Evolutionary conservation across 306 rosid genomes (phyloP), one percentile per base, ranked within the genome.

Genomic region (Trifolium subterraneum): DNA sequence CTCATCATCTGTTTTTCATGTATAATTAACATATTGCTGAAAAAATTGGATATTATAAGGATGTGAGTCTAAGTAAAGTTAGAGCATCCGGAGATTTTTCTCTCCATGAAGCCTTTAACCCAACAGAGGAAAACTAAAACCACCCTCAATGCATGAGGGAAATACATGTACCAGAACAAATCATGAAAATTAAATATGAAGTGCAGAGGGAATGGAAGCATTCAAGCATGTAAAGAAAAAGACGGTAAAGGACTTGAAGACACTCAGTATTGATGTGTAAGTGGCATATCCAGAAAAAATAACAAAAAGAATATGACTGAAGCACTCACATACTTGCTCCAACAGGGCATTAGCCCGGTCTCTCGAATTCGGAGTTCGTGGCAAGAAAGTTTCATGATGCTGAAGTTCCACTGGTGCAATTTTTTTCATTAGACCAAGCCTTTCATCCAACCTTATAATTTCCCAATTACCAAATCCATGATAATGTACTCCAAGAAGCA

Each of bases 401-500:
- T 92, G 97, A 67, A 95, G 96, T 82, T 29, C 67, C 2, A 61
- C 67, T 14, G 67, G 41, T 31, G 41, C 67, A 31, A 61, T 29
- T 61, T 61, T 61, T 61, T 61, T 29, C 14, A 6, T n/a, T 3
- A 61, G 41, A 8, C 41, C 41, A 29, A 29, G 41, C 11, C 41
- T 29, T 31, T 61, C 67, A 61, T 92, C 99, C 65, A 95, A 74
- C 80, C 99, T 84, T 82, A 92, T 90, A 78, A 85, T 90, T 80
- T 95, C 99, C 98, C 99, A 95, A 73, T 85, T 95, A 66, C 96
- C 96, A 86, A 90, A 90, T 18, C 99, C 98, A 80, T 95, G 92
- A 73, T 82, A 95, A 84, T 92, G 48, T 86, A 95, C 74, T 82
- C 99, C 99, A 64, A 95, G 85, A 78, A 95, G 99, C 86, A 95